A percentile compares a stretch with the other conserved stretches of the same genome.
Conservation (phyloP, 164 flowering plant genomes). For the Pachysandra terminalis region DNA sequence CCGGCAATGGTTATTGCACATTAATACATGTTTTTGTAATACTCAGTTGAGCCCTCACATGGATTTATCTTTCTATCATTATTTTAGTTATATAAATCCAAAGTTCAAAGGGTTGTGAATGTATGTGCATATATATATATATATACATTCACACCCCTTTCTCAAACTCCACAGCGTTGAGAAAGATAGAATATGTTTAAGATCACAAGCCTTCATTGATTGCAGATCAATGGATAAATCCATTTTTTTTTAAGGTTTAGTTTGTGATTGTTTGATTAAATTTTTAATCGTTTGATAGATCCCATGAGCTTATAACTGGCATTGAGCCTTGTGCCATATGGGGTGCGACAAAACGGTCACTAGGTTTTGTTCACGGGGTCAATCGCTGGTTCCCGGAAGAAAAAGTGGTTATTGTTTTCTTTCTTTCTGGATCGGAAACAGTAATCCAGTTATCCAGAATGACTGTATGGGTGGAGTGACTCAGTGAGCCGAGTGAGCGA, state of each 20-base stretch:
- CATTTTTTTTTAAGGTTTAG: no score
- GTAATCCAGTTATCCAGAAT: background rate
- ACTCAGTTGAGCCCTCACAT: background rate
- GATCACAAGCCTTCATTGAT: background rate
- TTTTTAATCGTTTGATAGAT: background rate
- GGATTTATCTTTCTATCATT: no score
- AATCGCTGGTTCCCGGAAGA: background rate
- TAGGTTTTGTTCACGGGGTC: no score
- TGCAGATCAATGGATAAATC: no score
- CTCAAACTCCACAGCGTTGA: background rate
- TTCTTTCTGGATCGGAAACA: background rate
- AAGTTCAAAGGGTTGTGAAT: no score
- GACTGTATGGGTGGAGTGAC: background rate
- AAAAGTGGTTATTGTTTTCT: background rate
- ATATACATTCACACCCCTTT: background rate
- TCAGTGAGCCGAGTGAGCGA: no score
- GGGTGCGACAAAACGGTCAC: background rate
- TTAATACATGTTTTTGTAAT: no score
- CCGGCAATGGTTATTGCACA: conserved; percentile 7
- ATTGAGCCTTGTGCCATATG: conserved; percentile 2
- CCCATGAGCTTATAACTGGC: background rate
- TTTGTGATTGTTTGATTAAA: background rate
- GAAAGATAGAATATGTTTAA: no score
- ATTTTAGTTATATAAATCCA: no score
- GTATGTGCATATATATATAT: no score